phyloP scores from a whole-genome alignment of 805 yeast species.

The Saccharomycopsis schoenii region DNA sequence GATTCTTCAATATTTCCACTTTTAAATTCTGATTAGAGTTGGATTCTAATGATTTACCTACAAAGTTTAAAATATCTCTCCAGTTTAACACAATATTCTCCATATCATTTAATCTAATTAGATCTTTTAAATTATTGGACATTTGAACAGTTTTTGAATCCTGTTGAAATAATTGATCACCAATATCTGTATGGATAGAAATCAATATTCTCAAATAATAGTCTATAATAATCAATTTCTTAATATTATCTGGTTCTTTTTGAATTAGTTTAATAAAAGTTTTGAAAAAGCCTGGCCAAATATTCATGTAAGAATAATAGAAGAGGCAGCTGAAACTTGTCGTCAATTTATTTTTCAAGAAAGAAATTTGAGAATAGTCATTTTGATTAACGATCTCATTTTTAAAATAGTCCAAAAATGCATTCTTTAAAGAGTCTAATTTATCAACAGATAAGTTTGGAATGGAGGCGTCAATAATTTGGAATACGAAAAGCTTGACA shows the following conservation, averaged over 20 bases:
- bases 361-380: slow-evolving; percentile 26
- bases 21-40: slow-evolving; percentile 25
- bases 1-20: slow-evolving; percentile 43
- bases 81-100: slow-evolving; percentile 51
- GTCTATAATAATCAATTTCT: slow-evolving; percentile 37
- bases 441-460: slow-evolving; percentile 27
- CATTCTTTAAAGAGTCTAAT: slow-evolving; percentile 17
- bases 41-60: slow-evolving; percentile 55
- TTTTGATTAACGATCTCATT: slow-evolving; percentile 7
- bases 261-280: slow-evolving; percentile 36
- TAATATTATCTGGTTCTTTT: slow-evolving; percentile 23
- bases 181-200: slow-evolving; percentile 83
- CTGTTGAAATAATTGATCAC: slow-evolving; percentile 77
- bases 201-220: slow-evolving; percentile 64
- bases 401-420: slow-evolving; percentile 20
- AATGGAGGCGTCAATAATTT: slow-evolving; percentile 54
- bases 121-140: slow-evolving; percentile 69
- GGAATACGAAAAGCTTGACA: slow-evolving; percentile 57
- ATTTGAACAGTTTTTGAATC: slow-evolving; percentile 48
- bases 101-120: slow-evolving; percentile 72
- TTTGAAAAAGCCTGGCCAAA: slow-evolving; percentile 42
- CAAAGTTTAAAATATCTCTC: slow-evolving; percentile 51
- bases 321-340: slow-evolving; percentile 46
- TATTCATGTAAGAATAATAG: slow-evolving; percentile 34
- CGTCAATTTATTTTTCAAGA: slow-evolving; percentile 46